Conservation (phyloP, 179 eudicot genomes). For the Patellifolia procumbens region DNA sequence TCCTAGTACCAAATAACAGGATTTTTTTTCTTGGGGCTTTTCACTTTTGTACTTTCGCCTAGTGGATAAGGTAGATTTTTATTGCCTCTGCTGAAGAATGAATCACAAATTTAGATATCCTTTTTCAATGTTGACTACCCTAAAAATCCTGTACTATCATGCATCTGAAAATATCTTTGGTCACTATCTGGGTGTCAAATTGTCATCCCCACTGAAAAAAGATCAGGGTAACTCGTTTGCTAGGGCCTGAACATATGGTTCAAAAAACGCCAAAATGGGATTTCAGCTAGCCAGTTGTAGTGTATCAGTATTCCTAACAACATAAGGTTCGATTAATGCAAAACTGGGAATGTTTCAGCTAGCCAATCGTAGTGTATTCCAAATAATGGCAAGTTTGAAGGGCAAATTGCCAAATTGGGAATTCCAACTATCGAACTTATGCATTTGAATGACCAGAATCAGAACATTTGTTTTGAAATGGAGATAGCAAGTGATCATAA, state of each 20-base stretch:
- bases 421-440: neutral
- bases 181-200: constrained; percentile 11
- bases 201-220: neutral
- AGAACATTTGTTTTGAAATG: neutral
- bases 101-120: constrained; percentile 27
- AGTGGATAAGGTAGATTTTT: constrained; percentile 1
- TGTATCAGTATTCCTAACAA: no score
- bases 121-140: constrained; percentile 6
- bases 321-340: no score
- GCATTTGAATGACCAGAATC: neutral
- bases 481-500: neutral
- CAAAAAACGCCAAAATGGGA: neutral
- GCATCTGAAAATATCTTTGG: constrained; percentile 31
- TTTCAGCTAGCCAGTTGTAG: no score
- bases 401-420: neutral
- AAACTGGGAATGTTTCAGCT: no score
- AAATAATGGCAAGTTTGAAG: neutral
- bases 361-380: no score
- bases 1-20: neutral
- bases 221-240: neutral
- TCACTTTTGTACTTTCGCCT: neutral
- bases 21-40: neutral
- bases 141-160: constrained; percentile 18
- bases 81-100: constrained; percentile 7
- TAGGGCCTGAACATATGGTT: neutral